phyloP scores from a whole-genome alignment of 2,329 filamentous ascomycete species.

The Colletotrichum spaethianum region DNA sequence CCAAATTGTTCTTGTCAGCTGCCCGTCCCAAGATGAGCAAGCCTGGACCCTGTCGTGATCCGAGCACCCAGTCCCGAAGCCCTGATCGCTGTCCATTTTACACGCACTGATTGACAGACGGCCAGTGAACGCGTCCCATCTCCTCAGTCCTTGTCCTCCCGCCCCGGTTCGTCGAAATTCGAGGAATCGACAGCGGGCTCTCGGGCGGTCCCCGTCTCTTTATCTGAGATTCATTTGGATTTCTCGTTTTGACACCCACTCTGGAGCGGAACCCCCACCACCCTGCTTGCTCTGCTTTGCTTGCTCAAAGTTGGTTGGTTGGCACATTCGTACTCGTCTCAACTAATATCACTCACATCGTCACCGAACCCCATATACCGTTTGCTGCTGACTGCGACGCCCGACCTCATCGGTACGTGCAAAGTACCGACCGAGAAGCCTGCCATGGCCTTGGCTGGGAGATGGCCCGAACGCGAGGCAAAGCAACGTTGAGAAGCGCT shows the following conservation, averaged over 20 bases:
- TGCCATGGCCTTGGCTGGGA: neutral
- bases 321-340: neutral
- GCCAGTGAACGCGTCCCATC: neutral
- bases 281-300: neutral
- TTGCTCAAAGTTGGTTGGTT: neutral
- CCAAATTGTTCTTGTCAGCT: neutral
- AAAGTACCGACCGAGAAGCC: neutral
- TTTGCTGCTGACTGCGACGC: neutral
- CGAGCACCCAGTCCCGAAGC: constrained; percentile 30
- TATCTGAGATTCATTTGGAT: neutral
- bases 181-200: neutral
- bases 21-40: neutral
- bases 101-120: constrained; percentile 12
- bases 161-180: neutral
- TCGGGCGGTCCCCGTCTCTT: constrained; percentile 21
- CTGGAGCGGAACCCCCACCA: neutral
- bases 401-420: neutral
- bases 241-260: neutral
- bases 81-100: constrained; percentile 31
- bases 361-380: neutral
- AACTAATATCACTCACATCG: neutral
- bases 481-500: neutral
- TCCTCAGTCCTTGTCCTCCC: neutral
- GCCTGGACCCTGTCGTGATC: constrained; percentile 18
- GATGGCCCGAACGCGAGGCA: neutral